Conservation (phyloP, 2,329 filamentous ascomycete species). For the Epicoccum sorghinum region DNA sequence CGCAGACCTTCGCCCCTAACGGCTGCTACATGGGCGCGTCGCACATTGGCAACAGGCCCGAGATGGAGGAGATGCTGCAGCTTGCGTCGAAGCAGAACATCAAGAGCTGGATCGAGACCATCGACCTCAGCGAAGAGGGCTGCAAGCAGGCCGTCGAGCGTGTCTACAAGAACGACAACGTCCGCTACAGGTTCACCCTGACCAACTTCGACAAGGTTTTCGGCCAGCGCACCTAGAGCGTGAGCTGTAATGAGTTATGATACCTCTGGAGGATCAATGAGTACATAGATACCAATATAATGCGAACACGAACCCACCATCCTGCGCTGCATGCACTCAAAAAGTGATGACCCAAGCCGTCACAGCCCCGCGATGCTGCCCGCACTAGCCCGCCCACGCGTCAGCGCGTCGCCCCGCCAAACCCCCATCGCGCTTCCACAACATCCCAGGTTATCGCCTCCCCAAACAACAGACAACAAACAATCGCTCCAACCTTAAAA, state of each 20-base stretch:
- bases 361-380: constrained; percentile 16
- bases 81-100: constrained; percentile 58
- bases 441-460: not conserved
- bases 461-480: not conserved
- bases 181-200: constrained; percentile 74
- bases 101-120: constrained; percentile 65
- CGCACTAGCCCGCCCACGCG: constrained; percentile 13
- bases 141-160: constrained; percentile 73
- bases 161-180: constrained; percentile 70
- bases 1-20: constrained; percentile 76
- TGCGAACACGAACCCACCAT: constrained; percentile 10
- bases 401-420: constrained; percentile 17
- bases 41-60: constrained; percentile 57
- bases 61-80: constrained; percentile 60
- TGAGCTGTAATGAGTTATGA: constrained; percentile 1
- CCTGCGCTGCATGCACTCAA: too few relatives aligned
- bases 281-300: constrained; percentile 19
- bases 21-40: constrained; percentile 63
- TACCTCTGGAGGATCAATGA: constrained; percentile 1
- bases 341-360: not conserved
- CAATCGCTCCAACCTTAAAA: too few relatives aligned
- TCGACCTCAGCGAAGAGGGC: constrained; percentile 73
- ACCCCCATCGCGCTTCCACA: not conserved
- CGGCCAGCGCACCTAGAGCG: constrained; percentile 52
- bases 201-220: constrained; percentile 72